Evolutionary conservation across 345 rosid genomes (phyloP).

Genomic region (Gossypium ekmanianum): DNA sequence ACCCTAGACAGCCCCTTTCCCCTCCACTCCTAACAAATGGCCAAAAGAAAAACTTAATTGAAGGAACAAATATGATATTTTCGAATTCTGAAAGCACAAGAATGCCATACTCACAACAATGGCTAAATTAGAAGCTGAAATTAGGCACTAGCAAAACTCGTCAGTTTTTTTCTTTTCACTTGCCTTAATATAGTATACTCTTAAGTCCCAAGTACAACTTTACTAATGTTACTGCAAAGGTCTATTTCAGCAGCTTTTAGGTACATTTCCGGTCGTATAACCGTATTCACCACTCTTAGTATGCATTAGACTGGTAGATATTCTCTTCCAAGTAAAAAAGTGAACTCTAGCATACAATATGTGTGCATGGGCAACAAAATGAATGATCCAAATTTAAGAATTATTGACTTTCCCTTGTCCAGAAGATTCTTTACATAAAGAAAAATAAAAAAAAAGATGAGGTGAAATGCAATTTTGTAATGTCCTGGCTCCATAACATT

Average conservation of each 20-base stretch:
- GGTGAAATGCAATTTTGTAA: background rate
- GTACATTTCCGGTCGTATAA: background rate
- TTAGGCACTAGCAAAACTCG: background rate
- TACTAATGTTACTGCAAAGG: too few relatives aligned
- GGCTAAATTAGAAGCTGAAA: background rate
- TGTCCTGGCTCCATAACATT: background rate
- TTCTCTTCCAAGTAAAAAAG: too few relatives aligned
- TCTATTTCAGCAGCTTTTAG: background rate
- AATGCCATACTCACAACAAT: background rate
- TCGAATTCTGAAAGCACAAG: background rate
- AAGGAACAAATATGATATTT: conserved; percentile 4
- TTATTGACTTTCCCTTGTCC: too few relatives aligned
- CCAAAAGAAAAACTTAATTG: background rate
- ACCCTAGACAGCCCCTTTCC: too few relatives aligned
- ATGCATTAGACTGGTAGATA: too few relatives aligned
- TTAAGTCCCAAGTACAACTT: background rate
- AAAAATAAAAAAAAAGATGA: too few relatives aligned
- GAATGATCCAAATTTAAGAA: too few relatives aligned
- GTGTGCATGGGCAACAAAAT: too few relatives aligned
- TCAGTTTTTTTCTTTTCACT: background rate
- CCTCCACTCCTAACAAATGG: too few relatives aligned
- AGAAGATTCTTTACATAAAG: too few relatives aligned
- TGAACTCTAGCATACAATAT: background rate
- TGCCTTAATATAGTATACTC: background rate
- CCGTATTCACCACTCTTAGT: background rate